phyloP scores from a whole-genome alignment of 164 flowering plant species.

The Magnolia officinalis region DNA sequence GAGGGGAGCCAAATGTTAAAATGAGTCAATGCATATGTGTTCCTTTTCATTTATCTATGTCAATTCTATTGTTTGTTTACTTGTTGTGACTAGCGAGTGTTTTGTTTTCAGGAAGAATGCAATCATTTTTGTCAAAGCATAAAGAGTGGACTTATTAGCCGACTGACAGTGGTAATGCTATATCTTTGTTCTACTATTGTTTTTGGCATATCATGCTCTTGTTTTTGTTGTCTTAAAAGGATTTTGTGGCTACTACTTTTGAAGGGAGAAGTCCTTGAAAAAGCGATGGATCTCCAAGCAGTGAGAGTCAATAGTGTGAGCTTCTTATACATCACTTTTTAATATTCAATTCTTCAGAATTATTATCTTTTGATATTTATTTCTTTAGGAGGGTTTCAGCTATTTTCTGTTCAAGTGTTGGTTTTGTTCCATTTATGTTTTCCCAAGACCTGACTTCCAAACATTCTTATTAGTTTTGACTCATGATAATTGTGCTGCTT shows the following conservation, averaged over 20 bases:
- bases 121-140: conserved; percentile 87
- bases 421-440: neutral
- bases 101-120: conserved; percentile 73
- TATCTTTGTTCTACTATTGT: neutral
- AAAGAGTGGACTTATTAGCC: conserved; percentile 76
- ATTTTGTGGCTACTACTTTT: conserved; percentile 16
- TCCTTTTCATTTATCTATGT: neutral
- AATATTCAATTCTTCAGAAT: neutral
- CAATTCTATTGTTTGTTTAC: neutral
- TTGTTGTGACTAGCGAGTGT: neutral
- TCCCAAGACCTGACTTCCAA: neutral
- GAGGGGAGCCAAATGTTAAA: no score
- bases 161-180: conserved; percentile 76
- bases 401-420: neutral
- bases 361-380: neutral
- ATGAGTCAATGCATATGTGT: neutral
- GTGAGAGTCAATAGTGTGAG: conserved; percentile 89
- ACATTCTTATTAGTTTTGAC: neutral
- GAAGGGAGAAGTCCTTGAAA: conserved; percentile 88
- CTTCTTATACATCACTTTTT: neutral
- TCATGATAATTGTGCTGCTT: neutral
- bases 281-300: conserved; percentile 69
- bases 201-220: neutral
- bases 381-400: neutral
- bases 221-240: neutral